phyloP scores from a whole-genome alignment of 768 basidiomycete genomes.

The Pleurotus salmoneostramineus region DNA sequence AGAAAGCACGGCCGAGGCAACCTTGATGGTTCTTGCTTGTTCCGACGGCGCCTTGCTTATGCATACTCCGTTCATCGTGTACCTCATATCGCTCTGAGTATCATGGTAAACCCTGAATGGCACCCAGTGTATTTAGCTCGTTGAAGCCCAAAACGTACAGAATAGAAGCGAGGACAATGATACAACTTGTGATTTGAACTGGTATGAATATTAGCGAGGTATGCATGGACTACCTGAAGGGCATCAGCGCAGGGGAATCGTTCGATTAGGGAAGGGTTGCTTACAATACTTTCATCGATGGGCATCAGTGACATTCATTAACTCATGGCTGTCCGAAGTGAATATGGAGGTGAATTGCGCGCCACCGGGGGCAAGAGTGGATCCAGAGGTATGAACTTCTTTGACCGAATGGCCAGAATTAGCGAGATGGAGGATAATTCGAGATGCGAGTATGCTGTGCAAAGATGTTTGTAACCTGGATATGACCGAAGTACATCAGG shows the following conservation, averaged over 20 bases:
- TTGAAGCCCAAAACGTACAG: no score
- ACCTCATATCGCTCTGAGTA: neutral
- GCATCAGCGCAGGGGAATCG: neutral
- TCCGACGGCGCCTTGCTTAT: neutral
- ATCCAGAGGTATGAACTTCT: neutral
- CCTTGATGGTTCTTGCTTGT: neutral
- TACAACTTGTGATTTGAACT: neutral
- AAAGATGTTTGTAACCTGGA: constrained; percentile 2
- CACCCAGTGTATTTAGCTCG: no score
- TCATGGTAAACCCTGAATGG: no score
- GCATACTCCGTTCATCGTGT: neutral
- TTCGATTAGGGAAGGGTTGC: neutral
- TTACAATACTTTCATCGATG: neutral
- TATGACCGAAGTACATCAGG: neutral
- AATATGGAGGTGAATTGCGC: constrained; percentile 6
- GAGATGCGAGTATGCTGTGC: constrained; percentile 5
- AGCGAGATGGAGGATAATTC: constrained; percentile 4
- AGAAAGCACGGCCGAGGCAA: neutral
- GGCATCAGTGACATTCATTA: neutral
- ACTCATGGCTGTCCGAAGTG: constrained; percentile 1
- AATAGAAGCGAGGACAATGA: neutral
- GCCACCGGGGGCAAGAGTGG: constrained; percentile 2
- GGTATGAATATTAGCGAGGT: neutral
- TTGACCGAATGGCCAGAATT: constrained; percentile 1
- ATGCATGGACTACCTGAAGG: neutral